These are phyloP conservation scores for Phlyctochytrium bullatum DNA, from an alignment of 192 early-diverging fungal genomes.

Conservation along the genomic window DNA sequence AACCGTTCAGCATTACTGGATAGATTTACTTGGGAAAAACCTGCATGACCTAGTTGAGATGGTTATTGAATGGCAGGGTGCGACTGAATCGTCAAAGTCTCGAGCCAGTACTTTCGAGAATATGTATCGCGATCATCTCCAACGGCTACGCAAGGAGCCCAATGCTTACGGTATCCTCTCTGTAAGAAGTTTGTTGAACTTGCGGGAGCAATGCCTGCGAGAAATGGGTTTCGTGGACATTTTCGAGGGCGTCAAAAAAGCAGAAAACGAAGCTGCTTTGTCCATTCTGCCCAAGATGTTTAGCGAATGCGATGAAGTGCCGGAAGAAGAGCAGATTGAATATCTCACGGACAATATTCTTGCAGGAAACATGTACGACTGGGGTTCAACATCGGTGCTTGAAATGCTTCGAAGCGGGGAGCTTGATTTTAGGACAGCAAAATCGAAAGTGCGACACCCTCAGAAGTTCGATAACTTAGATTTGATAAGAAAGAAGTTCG, in stretches of 20 bases:
- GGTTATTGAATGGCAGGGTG: conserved; percentile 46
- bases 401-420: conserved; percentile 54
- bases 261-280: conserved; percentile 66
- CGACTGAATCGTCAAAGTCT: conserved; percentile 9
- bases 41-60: conserved; percentile 61
- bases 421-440: conserved; percentile 57
- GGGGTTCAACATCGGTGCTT: conserved; percentile 65
- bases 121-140: conserved; percentile 68
- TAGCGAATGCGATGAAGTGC: conserved; percentile 43
- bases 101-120: conserved; percentile 52
- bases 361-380: conserved; percentile 85
- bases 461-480: conserved; percentile 46
- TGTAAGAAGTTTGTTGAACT: conserved; percentile 66
- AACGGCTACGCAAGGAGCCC: conserved; percentile 61
- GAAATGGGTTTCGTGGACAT: conserved; percentile 81
- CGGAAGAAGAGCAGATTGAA: conserved; percentile 33
- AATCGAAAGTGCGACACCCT: conserved; percentile 41
- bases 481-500: conserved; percentile 21
- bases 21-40: conserved; percentile 67
- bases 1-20: conserved; percentile 70
- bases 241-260: conserved; percentile 65
- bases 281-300: conserved; percentile 47
- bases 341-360: conserved; percentile 65
- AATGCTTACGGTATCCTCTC: conserved; percentile 71
- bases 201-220: conserved; percentile 78